Conservation (phyloP, 805 yeast species). For the Kazachstania africana region DNA sequence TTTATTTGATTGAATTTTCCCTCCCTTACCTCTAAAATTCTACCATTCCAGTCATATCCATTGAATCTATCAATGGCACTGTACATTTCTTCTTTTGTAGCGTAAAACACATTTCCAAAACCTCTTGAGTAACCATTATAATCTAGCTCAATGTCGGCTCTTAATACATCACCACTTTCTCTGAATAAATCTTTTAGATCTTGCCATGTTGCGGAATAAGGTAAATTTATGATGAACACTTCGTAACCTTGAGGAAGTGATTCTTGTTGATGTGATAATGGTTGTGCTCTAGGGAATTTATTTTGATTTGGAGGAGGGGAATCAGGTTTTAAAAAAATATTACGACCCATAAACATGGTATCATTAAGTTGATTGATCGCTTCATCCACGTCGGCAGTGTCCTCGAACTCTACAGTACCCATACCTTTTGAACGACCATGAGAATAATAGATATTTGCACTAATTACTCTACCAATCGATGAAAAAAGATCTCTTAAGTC, state of each 20-base stretch:
- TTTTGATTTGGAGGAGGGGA: constrained; percentile 56
- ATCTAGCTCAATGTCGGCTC: constrained; percentile 68
- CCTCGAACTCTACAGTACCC: constrained; percentile 80
- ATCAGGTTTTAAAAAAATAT: constrained; percentile 80
- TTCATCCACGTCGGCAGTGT: constrained; percentile 47
- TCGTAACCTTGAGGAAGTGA: constrained; percentile 32
- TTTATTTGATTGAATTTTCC: constrained; percentile 7
- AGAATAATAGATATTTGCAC: constrained; percentile 70
- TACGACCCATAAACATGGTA: constrained; percentile 57
- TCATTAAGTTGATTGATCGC: constrained; percentile 66
- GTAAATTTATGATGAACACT: constrained; percentile 72
- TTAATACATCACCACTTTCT: constrained; percentile 58
- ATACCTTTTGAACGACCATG: constrained; percentile 77
- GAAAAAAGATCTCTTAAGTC: constrained; percentile 52
- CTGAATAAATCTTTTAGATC: constrained; percentile 75
- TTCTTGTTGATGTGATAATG: background rate
- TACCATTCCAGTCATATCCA: constrained; percentile 39
- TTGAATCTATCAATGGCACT: constrained; percentile 62
- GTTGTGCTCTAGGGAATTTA: constrained; percentile 17
- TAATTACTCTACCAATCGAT: constrained; percentile 50
- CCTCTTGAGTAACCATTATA: constrained; percentile 67
- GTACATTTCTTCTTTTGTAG: constrained; percentile 53
- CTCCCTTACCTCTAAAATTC: constrained; percentile 13
- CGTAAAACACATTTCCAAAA: constrained; percentile 69
- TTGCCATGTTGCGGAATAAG: constrained; percentile 72